Conservation (phyloP, 1,284 basidiomycete species). For the Violaceomyces palustris region DNA sequence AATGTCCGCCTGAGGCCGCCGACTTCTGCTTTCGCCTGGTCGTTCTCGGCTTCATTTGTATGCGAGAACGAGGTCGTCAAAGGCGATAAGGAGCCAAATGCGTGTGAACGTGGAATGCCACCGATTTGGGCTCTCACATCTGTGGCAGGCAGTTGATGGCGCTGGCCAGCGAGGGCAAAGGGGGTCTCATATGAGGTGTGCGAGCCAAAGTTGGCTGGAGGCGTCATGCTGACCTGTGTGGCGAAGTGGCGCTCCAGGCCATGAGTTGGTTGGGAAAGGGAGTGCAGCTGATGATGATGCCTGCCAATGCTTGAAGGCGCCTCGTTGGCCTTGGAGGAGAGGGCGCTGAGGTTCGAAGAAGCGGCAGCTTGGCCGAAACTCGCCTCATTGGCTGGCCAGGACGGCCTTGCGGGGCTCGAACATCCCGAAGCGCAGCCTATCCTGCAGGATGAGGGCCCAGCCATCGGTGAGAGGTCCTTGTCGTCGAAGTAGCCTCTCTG, state of each 20-base stretch:
- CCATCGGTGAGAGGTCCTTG: not conserved
- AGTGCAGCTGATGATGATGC: not conserved
- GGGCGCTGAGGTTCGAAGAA: not conserved
- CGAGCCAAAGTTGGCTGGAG: constrained; percentile 29
- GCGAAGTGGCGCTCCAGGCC: constrained; percentile 1
- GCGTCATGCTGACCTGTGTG: constrained; percentile 31
- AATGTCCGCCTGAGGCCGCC: too few relatives aligned
- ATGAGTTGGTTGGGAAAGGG: not conserved
- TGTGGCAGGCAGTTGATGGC: constrained; percentile 16
- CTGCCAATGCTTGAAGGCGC: not conserved
- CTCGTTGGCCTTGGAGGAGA: not conserved
- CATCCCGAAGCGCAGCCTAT: not conserved
- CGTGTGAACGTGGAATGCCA: constrained; percentile 26
- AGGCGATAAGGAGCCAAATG: constrained; percentile 24
- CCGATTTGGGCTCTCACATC: constrained; percentile 7
- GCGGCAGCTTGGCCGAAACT: not conserved
- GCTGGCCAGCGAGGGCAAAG: constrained; percentile 15
- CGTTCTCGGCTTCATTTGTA: too few relatives aligned
- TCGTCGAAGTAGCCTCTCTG: not conserved
- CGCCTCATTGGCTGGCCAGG: not conserved
- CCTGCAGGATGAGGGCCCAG: not conserved
- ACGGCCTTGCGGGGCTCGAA: not conserved
- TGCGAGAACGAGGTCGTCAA: too few relatives aligned
- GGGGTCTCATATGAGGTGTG: constrained; percentile 25
- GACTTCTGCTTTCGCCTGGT: too few relatives aligned